Percentiles rank a stretch among this genome's conserved stretches.
Evolutionary conservation across 305 asterid genomes (phyloP).

Genomic region (Striga hermonthica): DNA sequence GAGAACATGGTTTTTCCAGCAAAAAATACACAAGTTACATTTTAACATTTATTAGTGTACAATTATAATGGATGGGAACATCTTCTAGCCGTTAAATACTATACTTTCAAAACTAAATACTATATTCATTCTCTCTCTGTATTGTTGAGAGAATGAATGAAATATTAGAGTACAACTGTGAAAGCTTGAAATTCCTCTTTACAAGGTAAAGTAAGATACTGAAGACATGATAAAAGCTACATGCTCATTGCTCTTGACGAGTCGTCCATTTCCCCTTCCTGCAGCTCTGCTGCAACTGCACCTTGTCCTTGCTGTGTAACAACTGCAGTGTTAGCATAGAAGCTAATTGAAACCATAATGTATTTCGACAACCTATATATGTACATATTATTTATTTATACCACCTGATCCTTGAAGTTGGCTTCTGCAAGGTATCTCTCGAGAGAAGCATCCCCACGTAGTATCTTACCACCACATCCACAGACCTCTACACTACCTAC

Average conservation of each 20-base stretch:
- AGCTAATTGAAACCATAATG: constrained; percentile 16
- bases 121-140: constrained; percentile 9
- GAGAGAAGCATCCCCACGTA: constrained; percentile 72
- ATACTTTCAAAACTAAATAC: constrained; percentile 12
- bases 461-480: constrained; percentile 81
- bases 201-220: constrained; percentile 30
- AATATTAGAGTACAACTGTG: constrained; percentile 22
- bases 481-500: constrained; percentile 48
- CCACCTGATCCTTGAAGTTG: constrained; percentile 42
- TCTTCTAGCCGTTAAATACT: constrained; percentile 25
- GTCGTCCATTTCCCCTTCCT: constrained; percentile 59
- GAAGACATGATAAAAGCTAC: constrained; percentile 35
- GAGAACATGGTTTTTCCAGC: constrained; percentile 15
- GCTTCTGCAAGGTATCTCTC: constrained; percentile 54
- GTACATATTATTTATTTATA: constrained; percentile 30
- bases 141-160: constrained; percentile 26
- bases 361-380: not conserved
- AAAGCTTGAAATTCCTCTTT: constrained; percentile 7
- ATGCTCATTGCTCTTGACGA: constrained; percentile 75
- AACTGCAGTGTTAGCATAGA: constrained; percentile 11
- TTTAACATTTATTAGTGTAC: constrained; percentile 29
- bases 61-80: constrained; percentile 23
- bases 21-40: constrained; percentile 21
- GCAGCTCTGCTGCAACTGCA: constrained; percentile 38
- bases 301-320: constrained; percentile 39